Base-by-base conservation (phyloP, 2,329 filamentous ascomycete species). In the Penicillium decumbens region DNA sequence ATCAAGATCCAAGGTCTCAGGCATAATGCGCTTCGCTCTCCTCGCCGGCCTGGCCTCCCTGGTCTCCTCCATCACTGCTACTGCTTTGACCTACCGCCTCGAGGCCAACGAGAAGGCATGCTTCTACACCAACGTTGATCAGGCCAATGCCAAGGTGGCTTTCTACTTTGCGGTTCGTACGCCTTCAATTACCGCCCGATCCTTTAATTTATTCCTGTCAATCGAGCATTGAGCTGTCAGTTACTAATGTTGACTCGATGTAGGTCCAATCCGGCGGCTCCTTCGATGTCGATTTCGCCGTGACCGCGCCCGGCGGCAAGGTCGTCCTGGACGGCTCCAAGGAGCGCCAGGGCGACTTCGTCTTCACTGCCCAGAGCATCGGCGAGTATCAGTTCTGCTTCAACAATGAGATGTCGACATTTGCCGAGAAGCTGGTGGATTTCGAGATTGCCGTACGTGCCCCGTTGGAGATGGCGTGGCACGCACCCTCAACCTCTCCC, bases 351-450 rank as follows among this genome's bases (percentile, higher is more conserved):
- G 93, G 92, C 46, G 93, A 98, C 73, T 97, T 95, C 67, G 93
- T 98, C 55, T 98, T 98, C 72, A 95, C 91, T 0, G 93, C 91
- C 40, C 89, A 89, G 64, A 83, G 89, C 45, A 67, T 80, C 6
- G 93, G 93, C 58, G 92, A 97, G 66, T 96, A 97, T 76, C 83
- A 84, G 46, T 97, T 98, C 77, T 98, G 93, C 80, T 98, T 98
- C 78, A 88, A 91, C 75, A 98, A 98, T 67, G 87, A 93, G 68
- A 95, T 98, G 88, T 95, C 88, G 67, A 97, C 92, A 0, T 96
- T 95, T 69, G 86, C 91, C 45, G 93, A 98, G 75, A 98, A 98
- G 77, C 84, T 89, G 69, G 91, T 98, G 57, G 93, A 98, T 72
- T 96, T 98, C 66, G 93, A 98, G 75, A 95, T 98, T 67, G 82